Evolutionary conservation across 1,284 basidiomycete genomes (phyloP), one percentile per base, ranked within the genome.

Genomic region (Trametes sp.): DNA sequence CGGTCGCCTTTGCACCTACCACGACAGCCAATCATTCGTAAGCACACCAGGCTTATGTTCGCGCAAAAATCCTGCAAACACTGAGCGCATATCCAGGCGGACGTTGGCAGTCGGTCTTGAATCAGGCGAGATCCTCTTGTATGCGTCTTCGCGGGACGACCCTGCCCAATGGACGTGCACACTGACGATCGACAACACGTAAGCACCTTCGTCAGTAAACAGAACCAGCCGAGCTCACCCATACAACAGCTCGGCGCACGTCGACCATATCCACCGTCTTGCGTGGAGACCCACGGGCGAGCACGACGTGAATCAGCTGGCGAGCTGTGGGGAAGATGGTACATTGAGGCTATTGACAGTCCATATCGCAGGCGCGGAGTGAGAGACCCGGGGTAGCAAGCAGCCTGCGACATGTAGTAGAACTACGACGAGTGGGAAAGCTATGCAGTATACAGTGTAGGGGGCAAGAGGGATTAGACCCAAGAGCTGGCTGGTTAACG

Each of bases 291-390:
- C 87, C 57, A 63, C 45, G 14, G 62, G 55, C 35, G 50, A 61
- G 51, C 56, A 53, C 42, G 50, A 56, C 44, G 56, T 63, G 55
- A 72, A 71, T 64, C 73, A 78, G 59, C 77, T 87, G 28, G 86
- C 85, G 26, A 82, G 82, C 56, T 87, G 85, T 68, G 90, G 90
- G 76, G 91, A 93, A 80, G 92, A 94, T 82, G 88, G 90, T 80
- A 88, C 88, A 81, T 77, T 92, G 80, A 89, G 84, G 78, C 81
- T 93, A 81, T 77, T 86, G 77, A 80, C 77, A 74, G 81, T 92
- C 78, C 81, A 78, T 70, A 74, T 79, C 61, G 72, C 62, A 59
- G 62, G 71, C 71, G 70, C 74, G 74, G 70, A 73, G 73, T 74
- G 70, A 77, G 52, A 57, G 67, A n/a, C n/a, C n/a, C n/a, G n/a